Conservation (phyloP, 2,329 filamentous ascomycete genomes). For the Monosporascus sp. region DNA sequence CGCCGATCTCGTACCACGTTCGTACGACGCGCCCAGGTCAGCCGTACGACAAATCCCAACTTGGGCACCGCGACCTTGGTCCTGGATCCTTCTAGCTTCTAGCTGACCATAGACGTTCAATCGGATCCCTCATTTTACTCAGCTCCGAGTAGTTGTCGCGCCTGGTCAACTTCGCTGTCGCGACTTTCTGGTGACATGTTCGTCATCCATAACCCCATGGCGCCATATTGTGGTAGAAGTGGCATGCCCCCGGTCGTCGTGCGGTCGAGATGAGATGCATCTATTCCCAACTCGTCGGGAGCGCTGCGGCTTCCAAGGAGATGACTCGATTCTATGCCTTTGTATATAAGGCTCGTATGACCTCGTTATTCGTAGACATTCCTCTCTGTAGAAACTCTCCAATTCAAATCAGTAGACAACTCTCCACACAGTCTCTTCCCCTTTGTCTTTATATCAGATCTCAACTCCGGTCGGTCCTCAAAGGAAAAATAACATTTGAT, state of each 20-base stretch:
- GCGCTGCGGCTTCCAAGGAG: not conserved
- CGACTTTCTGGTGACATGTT: not conserved
- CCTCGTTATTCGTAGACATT: not conserved
- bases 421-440: no score
- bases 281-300: not conserved
- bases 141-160: not conserved
- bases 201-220: not conserved
- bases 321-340: not conserved
- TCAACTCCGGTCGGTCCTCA: no score
- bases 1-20: not conserved
- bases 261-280: no score
- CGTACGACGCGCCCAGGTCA: not conserved
- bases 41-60: not conserved
- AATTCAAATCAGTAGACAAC: not conserved
- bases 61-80: not conserved
- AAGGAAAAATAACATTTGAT: no score
- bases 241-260: no score
- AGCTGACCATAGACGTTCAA: not conserved
- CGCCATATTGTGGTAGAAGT: not conserved
- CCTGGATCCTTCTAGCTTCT: not conserved
- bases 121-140: not conserved
- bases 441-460: no score
- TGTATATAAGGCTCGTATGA: not conserved
- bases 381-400: not conserved
- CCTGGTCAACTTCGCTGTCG: not conserved